Evolutionary conservation across 2,329 filamentous ascomycete species (phyloP).

Genomic region (Sordariomycetes sp.): DNA sequence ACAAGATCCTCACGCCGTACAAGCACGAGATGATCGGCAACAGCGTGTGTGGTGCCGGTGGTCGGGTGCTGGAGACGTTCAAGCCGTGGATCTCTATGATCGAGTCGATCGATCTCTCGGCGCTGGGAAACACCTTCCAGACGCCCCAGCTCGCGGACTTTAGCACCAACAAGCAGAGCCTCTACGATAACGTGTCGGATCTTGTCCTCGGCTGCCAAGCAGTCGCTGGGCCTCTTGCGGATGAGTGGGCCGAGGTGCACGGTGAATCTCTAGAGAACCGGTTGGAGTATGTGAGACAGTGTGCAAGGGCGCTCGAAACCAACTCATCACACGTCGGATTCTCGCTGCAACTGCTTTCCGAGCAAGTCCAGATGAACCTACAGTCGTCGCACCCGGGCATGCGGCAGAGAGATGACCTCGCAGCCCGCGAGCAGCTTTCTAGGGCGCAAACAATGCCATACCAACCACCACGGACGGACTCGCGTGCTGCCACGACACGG

Average conservation of each 20-base stretch:
- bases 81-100: conserved; percentile 82
- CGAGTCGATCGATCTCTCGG: conserved; percentile 82
- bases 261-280: conserved; percentile 84
- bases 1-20: conserved; percentile 71
- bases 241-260: conserved; percentile 92
- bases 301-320: conserved; percentile 71
- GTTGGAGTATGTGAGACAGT: conserved; percentile 66
- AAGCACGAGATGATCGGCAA: conserved; percentile 75
- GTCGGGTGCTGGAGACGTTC: conserved; percentile 77
- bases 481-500: conserved; percentile 29
- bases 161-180: conserved; percentile 78
- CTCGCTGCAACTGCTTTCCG: conserved; percentile 76
- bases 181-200: conserved; percentile 90
- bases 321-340: conserved; percentile 82
- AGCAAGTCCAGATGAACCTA: conserved; percentile 44
- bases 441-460: conserved; percentile 48
- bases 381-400: conserved; percentile 21
- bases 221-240: conserved; percentile 80
- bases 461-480: conserved; percentile 46
- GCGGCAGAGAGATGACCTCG: conserved; percentile 31
- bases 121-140: conserved; percentile 66
- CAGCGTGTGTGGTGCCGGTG: conserved; percentile 66
- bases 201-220: conserved; percentile 79
- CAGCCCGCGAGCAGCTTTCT: conserved; percentile 40
- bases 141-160: conserved; percentile 83